Conservation (phyloP, 805 yeast genomes). For the Wickerhamomyces ciferrii region DNA sequence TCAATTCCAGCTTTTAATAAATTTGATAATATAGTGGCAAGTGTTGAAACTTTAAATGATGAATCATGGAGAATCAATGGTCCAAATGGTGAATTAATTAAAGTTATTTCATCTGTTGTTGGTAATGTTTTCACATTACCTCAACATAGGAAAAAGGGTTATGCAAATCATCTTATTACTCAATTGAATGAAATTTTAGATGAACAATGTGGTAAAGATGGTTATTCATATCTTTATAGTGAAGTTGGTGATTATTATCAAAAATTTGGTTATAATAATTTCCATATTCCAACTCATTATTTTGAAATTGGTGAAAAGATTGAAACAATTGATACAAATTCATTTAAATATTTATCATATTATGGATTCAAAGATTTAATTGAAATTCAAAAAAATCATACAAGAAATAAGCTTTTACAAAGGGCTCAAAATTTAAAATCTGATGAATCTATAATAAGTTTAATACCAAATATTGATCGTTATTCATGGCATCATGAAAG, state of each 20-base stretch:
- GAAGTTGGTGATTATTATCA: slow-evolving; percentile 68
- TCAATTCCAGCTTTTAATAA: slow-evolving; percentile 15
- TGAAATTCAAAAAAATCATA: slow-evolving; percentile 20
- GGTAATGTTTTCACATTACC: slow-evolving; percentile 57
- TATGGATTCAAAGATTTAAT: slow-evolving; percentile 27
- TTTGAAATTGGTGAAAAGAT: slow-evolving; percentile 13
- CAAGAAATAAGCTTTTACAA: slow-evolving; percentile 12
- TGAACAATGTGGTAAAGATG: slow-evolving; percentile 23
- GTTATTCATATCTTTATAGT: slow-evolving; percentile 53
- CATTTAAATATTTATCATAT: slow-evolving; percentile 21
- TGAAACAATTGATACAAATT: not conserved
- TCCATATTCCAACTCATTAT: slow-evolving; percentile 31
- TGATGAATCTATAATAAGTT: slow-evolving; percentile 21
- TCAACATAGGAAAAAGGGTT: slow-evolving; percentile 47
- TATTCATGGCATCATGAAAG: slow-evolving; percentile 39
- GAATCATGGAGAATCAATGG: slow-evolving; percentile 26
- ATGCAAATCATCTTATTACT: slow-evolving; percentile 44
- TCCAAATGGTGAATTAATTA: slow-evolving; percentile 19
- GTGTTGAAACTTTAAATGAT: slow-evolving; percentile 36
- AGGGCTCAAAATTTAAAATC: slow-evolving; percentile 10
- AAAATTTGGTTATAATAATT: slow-evolving; percentile 50
- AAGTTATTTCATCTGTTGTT: slow-evolving; percentile 32
- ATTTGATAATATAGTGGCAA: slow-evolving; percentile 30
- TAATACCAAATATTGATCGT: slow-evolving; percentile 29
- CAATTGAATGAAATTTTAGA: slow-evolving; percentile 29